Evolutionary conservation across 805 yeast genomes (phyloP), one percentile per base, ranked within the genome.

Genomic region (Kodamaea hsintzibuensis): DNA sequence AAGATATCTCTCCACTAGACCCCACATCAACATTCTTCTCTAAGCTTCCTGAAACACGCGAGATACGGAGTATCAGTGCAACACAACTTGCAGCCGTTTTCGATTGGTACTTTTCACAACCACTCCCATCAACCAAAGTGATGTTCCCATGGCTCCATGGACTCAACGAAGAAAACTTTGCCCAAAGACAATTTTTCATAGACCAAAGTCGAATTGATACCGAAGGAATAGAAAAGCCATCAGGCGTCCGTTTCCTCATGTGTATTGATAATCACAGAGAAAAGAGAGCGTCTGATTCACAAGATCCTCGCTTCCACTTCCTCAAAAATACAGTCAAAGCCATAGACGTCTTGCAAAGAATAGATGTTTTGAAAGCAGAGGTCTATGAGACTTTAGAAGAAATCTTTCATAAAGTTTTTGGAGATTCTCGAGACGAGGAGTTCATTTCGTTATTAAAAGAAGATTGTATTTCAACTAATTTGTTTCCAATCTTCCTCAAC

Each of bases 111-210:
- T 76, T 76, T 58, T 67, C 70, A 58, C 60, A 61, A 16, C 69
- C 71, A 0, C 63, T 76, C 3, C 96, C 97, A 0, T 81, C 81
- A 2, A 86, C 92, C 16, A 80, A 77, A 19, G 63, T 64, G 9
- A 82, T 92, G 79, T 92, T 91, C 62, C 98, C 98, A 0, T 91
- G 97, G 97, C 74, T 90, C 22, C 97, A 92, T 66, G 95, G 96
- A 0, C 74, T 88, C 44, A 83, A 86, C 57, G 76, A 75, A 12
- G 74, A 77, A 37, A 83, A 84, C 62, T 72, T 77, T 42, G 81
- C 85, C 19, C 88, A 83, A 62, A 69, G 79, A 44, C 71, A 78
- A 67, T 73, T 83, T 57, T 75, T 76, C 56, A 53, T 69, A 10
- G 62, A 63, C 40, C 76, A 71, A 54, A 65, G 64, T 40, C 66